Evolutionary conservation across 192 early-diverging fungal species (phyloP), one percentile per base, ranked within the genome.

Genomic region (Polychytrium aggregatum): DNA sequence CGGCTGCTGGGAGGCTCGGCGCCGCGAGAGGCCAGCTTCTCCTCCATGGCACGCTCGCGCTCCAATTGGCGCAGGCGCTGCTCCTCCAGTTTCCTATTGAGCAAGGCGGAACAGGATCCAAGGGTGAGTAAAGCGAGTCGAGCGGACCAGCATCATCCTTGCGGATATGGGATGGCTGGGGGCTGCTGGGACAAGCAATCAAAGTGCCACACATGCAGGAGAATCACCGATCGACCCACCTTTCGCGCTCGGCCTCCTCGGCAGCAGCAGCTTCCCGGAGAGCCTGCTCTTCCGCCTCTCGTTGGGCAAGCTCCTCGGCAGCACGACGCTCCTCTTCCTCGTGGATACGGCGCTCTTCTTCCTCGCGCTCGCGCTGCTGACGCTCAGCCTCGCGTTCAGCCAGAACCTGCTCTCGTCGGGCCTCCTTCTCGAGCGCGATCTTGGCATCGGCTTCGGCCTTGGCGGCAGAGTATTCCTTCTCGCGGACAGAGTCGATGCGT

Each of bases 361-460:
- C 57, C 40, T 61, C 60, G 14, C 51, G 54, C 28, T 54, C 51
- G n/a, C 40, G 34, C 25, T 42, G 39, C n/a, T 28, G 18, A 25
- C 60, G 55, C 43, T 78, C 64, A 52, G 75, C 73, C 17, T 66
- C 71, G 64, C 64, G 70, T 31, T 55, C 62, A 41, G 70, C 67
- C 48, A 68, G 64, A 58, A 71, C 70, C 43, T 78, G 56, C 37
- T 74, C 73, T 43, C 85, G 75, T 39, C 88, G 72, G 21, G 69
- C 63, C 37, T 71, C 67, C 70, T 90, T 88, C 37, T 82, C 89
- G 35, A 75, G 74, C 44, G 63, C 78, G 57, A 90, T 81, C 53
- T 72, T 73, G 17, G 53, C 51, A 47, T 82, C 59, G 24, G 75
- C 77, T 26, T 76, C 74, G 20, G 51, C 69, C 16, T 71, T 64